Evolutionary conservation across 2,329 filamentous ascomycete species (phyloP).

Genomic region (Cladosporium halotolerans): DNA sequence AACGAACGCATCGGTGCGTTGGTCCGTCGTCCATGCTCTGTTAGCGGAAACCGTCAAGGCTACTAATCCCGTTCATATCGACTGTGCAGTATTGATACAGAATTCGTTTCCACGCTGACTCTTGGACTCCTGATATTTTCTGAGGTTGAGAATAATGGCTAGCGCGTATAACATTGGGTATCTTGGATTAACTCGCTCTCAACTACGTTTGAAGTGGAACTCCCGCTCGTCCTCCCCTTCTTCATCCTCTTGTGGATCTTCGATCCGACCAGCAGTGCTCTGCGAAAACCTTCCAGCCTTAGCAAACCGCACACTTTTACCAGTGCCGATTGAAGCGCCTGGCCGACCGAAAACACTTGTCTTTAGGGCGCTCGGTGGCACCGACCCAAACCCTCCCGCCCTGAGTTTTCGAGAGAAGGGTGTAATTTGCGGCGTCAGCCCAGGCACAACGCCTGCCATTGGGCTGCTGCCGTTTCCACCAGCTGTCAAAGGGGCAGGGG

Average conservation of each 20-base stretch:
- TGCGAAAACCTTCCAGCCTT: background rate
- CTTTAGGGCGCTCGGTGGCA: conserved; percentile 7
- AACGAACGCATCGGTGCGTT: too few relatives aligned
- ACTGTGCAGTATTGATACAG: too few relatives aligned
- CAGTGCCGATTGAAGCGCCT: background rate
- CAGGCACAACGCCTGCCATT: conserved; percentile 14
- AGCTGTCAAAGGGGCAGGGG: conserved; percentile 21
- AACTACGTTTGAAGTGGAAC: conserved; percentile 2
- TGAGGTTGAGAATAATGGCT: too few relatives aligned
- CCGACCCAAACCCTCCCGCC: conserved; percentile 13
- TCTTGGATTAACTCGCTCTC: conserved; percentile 13
- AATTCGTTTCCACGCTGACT: too few relatives aligned
- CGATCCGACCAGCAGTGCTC: background rate
- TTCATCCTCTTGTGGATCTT: background rate
- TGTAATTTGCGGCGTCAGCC: conserved; percentile 31
- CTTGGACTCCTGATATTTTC: too few relatives aligned
- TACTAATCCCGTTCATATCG: too few relatives aligned
- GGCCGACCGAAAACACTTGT: conserved; percentile 3
- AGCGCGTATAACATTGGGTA: background rate
- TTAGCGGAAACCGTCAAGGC: too few relatives aligned
- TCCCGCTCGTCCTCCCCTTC: background rate
- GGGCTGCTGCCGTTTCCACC: background rate
- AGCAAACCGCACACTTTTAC: conserved; percentile 13
- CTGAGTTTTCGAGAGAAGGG: conserved; percentile 34
- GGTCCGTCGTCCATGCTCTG: too few relatives aligned